phyloP scores from a whole-genome alignment of 208 protist genomes.

The Leishmania tropica region DNA sequence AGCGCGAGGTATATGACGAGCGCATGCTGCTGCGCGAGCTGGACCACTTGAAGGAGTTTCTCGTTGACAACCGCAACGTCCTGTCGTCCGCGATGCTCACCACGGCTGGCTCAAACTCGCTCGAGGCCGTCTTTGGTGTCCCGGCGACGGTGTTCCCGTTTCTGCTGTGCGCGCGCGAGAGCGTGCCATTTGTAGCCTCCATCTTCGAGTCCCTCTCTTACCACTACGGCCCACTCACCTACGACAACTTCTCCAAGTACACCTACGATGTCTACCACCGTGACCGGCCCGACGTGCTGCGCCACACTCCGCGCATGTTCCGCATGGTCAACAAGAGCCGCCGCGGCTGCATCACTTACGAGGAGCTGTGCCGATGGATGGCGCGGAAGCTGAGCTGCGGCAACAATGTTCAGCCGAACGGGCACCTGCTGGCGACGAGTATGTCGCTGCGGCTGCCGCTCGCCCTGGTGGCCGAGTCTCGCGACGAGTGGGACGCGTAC shows the following conservation, averaged over 20 bases:
- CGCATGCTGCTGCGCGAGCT: conserved; percentile 71
- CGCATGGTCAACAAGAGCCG: conserved; percentile 79
- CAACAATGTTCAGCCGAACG: conserved; percentile 60
- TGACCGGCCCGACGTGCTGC: conserved; percentile 66
- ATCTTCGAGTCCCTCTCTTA: conserved; percentile 56
- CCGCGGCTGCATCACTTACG: conserved; percentile 76
- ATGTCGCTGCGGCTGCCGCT: conserved; percentile 83
- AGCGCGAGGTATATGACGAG: conserved; percentile 40
- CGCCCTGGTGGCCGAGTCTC: conserved; percentile 57
- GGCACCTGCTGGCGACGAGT: conserved; percentile 65
- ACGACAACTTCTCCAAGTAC: conserved; percentile 66
- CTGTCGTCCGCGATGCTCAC: conserved; percentile 79
- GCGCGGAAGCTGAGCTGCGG: conserved; percentile 83
- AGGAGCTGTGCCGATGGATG: conserved; percentile 88
- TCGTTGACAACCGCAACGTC: conserved; percentile 70
- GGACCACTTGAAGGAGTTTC: conserved; percentile 69
- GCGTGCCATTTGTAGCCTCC: conserved; percentile 64
- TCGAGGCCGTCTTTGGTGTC: conserved; percentile 87
- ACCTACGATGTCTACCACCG: conserved; percentile 62
- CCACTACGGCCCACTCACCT: conserved; percentile 66
- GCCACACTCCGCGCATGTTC: conserved; percentile 81
- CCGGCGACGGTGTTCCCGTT: conserved; percentile 88
- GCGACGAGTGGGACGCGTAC: conserved; percentile 54
- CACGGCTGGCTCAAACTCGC: conserved; percentile 61
- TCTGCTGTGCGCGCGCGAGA: conserved; percentile 74